phyloP scores from a whole-genome alignment of 2,329 filamentous ascomycete genomes.

The Penicillium sp. region DNA sequence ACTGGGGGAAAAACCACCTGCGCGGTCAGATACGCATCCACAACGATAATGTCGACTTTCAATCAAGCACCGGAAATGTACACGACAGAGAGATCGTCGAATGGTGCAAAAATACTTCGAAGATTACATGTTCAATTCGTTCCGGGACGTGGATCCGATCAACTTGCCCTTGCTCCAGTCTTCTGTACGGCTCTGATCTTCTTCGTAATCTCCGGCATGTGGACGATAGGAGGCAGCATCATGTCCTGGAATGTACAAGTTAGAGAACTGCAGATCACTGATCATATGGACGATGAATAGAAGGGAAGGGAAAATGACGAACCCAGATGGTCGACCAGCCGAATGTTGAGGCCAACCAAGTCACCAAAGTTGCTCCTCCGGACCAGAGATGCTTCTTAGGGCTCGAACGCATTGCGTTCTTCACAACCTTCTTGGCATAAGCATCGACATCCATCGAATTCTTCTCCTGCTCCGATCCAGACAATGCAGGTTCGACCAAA shows the following conservation, averaged over 20 bases:
- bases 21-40: too few species aligned
- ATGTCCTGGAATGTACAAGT: too few species aligned
- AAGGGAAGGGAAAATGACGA: background rate
- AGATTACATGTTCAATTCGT: too few species aligned
- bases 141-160: too few species aligned
- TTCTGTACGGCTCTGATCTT: conserved; percentile 1
- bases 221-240: background rate
- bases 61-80: too few species aligned
- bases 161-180: background rate
- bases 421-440: conserved; percentile 18
- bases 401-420: background rate
- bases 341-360: conserved; percentile 1
- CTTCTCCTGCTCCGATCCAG: background rate
- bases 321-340: conserved; percentile 3
- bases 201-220: conserved; percentile 1
- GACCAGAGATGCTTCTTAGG: conserved; percentile 2
- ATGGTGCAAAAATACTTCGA: too few species aligned
- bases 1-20: too few species aligned
- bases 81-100: too few species aligned
- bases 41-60: too few species aligned
- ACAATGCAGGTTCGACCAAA: conserved; percentile 3
- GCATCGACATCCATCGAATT: conserved; percentile 1
- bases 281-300: background rate
- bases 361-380: background rate
- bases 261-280: too few species aligned